phyloP scores from a whole-genome alignment of 805 yeast genomes.

The Millerozyma miso region DNA sequence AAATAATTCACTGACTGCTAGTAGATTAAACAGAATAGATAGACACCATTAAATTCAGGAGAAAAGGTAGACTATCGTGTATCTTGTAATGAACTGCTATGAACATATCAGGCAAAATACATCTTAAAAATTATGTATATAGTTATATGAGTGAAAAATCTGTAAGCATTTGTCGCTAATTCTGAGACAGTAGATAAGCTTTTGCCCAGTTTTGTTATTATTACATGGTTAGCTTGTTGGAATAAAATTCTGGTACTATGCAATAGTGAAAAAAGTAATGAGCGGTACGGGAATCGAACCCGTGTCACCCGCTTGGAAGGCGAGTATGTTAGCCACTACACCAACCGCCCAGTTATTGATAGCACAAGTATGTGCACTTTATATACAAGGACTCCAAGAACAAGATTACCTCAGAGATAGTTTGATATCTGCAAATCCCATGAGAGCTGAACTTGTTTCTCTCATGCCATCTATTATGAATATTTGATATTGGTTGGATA shows the following conservation, averaged over 20 bases:
- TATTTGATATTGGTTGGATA: too few relatives aligned
- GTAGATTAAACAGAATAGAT: constrained; percentile 72
- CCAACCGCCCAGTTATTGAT: constrained; percentile 87
- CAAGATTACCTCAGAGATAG: too few relatives aligned
- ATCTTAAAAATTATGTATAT: not conserved
- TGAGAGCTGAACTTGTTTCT: too few relatives aligned
- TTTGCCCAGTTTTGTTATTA: not conserved
- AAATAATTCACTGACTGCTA: constrained; percentile 88
- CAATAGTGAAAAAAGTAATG: constrained; percentile 42
- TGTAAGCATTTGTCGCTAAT: too few relatives aligned
- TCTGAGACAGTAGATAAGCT: not conserved
- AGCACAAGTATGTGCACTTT: too few relatives aligned
- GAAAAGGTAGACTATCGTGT: not conserved
- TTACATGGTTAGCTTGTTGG: not conserved
- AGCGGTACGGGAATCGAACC: constrained; percentile 93
- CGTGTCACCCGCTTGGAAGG: constrained; percentile 94
- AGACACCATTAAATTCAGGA: constrained; percentile 30
- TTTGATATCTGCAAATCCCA: too few relatives aligned
- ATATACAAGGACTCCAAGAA: too few relatives aligned
- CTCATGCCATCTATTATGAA: too few relatives aligned
- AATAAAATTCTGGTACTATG: too few relatives aligned
- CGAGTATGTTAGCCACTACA: constrained; percentile 89
- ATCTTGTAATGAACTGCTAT: not conserved
- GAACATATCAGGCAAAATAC: not conserved
- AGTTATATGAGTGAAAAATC: not conserved